Conservation (phyloP, 176 grass and related monocot genomes). For the Oryza meyeriana region DNA sequence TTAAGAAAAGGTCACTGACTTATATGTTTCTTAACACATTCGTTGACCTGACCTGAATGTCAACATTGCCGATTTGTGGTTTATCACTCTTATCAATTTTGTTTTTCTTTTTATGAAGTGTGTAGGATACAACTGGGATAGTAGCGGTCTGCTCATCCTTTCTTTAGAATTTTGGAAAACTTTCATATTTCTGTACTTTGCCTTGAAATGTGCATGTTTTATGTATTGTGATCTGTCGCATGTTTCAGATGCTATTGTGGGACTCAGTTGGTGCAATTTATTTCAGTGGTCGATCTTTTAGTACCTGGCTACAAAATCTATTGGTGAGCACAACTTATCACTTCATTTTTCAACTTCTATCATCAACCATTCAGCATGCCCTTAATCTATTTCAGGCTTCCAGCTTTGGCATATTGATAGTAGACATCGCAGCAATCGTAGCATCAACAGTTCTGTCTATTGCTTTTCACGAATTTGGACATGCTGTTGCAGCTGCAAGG, state of each 20-base stretch:
- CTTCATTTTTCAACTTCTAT: conserved; percentile 17
- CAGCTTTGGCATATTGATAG: conserved; percentile 51
- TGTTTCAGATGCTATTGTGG: conserved; percentile 71
- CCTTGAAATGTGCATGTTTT: background rate
- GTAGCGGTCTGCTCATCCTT: background rate
- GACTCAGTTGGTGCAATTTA: conserved; percentile 39
- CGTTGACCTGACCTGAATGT: conserved; percentile 13
- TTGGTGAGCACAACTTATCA: conserved; percentile 47
- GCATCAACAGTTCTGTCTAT: conserved; percentile 76
- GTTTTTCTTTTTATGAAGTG: background rate
- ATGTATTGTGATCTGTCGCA: background rate
- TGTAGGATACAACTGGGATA: background rate
- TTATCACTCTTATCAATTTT: background rate
- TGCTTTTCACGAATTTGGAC: conserved; percentile 92
- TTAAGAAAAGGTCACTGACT: background rate
- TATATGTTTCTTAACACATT: conserved; percentile 10
- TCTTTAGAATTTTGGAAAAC: background rate
- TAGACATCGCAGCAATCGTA: conserved; percentile 55
- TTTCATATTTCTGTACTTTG: too few relatives aligned
- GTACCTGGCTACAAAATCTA: conserved; percentile 47
- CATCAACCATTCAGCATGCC: conserved; percentile 4
- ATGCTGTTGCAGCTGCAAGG: conserved; percentile 91
- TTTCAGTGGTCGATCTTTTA: conserved; percentile 35
- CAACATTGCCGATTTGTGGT: conserved; percentile 8
- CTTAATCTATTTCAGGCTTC: conserved; percentile 48